Conservation (phyloP, 106 monocot species). For the Narthecium ossifragum region DNA sequence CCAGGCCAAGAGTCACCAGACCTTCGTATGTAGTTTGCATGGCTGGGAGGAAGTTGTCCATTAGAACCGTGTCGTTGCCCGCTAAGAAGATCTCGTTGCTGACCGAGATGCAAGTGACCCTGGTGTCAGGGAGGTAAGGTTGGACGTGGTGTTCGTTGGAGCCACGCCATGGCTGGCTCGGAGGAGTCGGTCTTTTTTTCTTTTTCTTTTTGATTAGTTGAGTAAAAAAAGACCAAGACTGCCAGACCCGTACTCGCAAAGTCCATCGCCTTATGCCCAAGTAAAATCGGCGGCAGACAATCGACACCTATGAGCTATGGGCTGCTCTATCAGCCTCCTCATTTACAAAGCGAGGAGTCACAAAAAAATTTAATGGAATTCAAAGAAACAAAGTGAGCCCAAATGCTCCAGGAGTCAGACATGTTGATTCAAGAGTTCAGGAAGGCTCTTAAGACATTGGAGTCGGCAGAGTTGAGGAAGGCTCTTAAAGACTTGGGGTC, state of each 20-base stretch:
- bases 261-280: too few species aligned
- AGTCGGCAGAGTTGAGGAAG: conserved; percentile 67
- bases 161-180: conserved; percentile 60
- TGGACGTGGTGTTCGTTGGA: conserved; percentile 56
- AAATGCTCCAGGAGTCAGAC: too few species aligned
- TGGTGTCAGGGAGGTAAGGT: conserved; percentile 50
- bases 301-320: too few species aligned
- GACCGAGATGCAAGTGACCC: conserved; percentile 76
- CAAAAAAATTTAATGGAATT: too few species aligned
- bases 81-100: conserved; percentile 82
- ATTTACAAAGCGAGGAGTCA: too few species aligned
- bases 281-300: too few species aligned
- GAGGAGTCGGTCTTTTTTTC: conserved; percentile 33
- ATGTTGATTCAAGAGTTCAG: conserved; percentile 44
- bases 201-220: too few species aligned
- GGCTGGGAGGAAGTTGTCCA: conserved; percentile 59
- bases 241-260: too few species aligned
- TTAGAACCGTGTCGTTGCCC: conserved; percentile 57
- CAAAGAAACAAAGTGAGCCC: too few species aligned
- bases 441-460: conserved; percentile 69
- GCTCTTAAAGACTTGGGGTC: conserved; percentile 67
- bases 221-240: too few species aligned
- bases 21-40: conserved; percentile 70
- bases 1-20: conserved; percentile 48
- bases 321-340: too few species aligned